Conservation (phyloP, 768 basidiomycete genomes). For the Leucosporidium creatinivorum region DNA sequence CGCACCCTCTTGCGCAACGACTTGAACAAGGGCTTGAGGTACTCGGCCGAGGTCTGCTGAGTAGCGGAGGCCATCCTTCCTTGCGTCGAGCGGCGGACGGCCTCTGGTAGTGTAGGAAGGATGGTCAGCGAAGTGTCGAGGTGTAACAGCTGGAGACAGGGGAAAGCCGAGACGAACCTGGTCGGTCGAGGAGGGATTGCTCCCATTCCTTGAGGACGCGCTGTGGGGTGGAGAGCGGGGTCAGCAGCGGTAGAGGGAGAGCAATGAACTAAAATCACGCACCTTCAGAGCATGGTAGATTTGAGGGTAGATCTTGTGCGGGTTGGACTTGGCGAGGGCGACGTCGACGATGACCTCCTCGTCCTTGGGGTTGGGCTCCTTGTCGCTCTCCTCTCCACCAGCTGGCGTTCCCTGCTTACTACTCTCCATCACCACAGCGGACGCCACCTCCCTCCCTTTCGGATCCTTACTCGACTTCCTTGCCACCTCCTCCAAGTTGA, state of each 20-base stretch:
- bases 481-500: constrained; percentile 61
- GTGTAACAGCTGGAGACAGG: background rate
- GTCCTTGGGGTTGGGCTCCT: constrained; percentile 49
- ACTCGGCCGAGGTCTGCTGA: constrained; percentile 89
- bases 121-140: background rate
- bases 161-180: constrained; percentile 57
- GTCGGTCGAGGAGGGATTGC: constrained; percentile 85
- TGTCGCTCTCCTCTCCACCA: constrained; percentile 53
- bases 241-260: background rate
- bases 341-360: constrained; percentile 66
- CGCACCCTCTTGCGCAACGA: constrained; percentile 74
- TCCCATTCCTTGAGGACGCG: constrained; percentile 92
- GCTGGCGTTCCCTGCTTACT: constrained; percentile 54
- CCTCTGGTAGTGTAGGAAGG: constrained; percentile 49
- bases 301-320: constrained; percentile 89
- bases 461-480: background rate
- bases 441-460: constrained; percentile 30
- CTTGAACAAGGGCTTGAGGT: constrained; percentile 94
- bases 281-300: constrained; percentile 90
- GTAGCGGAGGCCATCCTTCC: constrained; percentile 92
- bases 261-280: constrained; percentile 6
- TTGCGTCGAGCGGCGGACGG: constrained; percentile 77
- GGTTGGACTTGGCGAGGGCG: constrained; percentile 73
- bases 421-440: constrained; percentile 51
- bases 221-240: constrained; percentile 32